These are phyloP conservation scores for Azolla pinnata DNA, from an alignment of 75 land plant species.

Conservation along the genomic window DNA sequence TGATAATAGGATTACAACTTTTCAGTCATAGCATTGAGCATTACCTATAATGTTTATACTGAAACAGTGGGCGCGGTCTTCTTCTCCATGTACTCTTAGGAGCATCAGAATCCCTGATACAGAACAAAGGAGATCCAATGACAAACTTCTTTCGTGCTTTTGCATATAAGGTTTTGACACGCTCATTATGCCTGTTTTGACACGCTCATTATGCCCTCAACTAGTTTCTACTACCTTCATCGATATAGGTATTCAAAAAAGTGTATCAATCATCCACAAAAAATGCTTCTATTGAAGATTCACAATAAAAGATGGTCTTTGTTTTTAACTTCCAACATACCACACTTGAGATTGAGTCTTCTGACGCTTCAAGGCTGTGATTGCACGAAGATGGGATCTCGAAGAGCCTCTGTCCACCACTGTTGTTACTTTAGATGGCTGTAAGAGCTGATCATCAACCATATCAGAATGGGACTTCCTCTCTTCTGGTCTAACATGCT, in stretches of 20 bases:
- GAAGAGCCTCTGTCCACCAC: slow-evolving; percentile 51
- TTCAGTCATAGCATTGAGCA: not conserved
- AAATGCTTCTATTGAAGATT: slow-evolving; percentile 3
- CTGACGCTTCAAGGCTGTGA: slow-evolving; percentile 77
- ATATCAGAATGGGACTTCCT: slow-evolving; percentile 29
- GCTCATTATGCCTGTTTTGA: too few relatives aligned
- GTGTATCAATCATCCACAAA: not conserved
- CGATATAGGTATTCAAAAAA: slow-evolving; percentile 4
- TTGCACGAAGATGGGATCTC: slow-evolving; percentile 66
- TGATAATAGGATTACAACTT: too few relatives aligned
- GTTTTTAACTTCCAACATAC: slow-evolving; percentile 15
- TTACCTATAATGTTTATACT: slow-evolving; percentile 92
- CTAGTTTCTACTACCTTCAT: too few relatives aligned
- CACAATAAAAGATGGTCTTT: not conserved
- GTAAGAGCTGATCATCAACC: slow-evolving; percentile 57
- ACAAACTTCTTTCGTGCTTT: too few relatives aligned
- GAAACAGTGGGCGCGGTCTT: slow-evolving; percentile 78
- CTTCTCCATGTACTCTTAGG: slow-evolving; percentile 63
- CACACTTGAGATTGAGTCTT: slow-evolving; percentile 62
- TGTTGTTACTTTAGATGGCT: slow-evolving; percentile 63
- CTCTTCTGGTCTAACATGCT: slow-evolving; percentile 21
- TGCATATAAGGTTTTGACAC: too few relatives aligned
- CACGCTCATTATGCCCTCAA: too few relatives aligned
- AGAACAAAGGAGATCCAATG: slow-evolving; percentile 8
- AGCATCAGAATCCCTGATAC: slow-evolving; percentile 53